A percentile compares a stretch with the other conserved stretches of the same genome.
phyloP scores from a whole-genome alignment of 768 basidiomycete genomes.

The Pleurotus ostreatus region DNA sequence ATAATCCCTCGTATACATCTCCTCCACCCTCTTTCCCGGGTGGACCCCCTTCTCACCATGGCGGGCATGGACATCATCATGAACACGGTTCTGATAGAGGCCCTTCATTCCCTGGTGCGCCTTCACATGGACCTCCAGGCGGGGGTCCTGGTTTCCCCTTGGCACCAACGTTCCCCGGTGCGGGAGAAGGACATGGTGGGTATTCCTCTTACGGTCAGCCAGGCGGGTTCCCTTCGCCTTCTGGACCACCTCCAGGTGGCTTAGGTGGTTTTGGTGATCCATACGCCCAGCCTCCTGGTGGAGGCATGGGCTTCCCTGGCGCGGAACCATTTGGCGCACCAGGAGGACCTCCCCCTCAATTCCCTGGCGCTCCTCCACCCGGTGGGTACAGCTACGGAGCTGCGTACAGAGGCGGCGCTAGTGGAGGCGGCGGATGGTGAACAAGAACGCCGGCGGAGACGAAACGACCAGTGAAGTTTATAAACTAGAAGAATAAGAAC shows the following conservation, averaged over 20 bases:
- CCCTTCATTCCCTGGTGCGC: conserved; percentile 26
- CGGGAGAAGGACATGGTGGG: conserved; percentile 11
- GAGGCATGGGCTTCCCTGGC: conserved; percentile 34
- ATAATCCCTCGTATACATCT: conserved; percentile 7
- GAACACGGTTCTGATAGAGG: conserved; percentile 11
- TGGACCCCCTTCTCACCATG: conserved; percentile 7
- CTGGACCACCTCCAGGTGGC: conserved; percentile 8
- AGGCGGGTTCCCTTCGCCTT: conserved; percentile 11
- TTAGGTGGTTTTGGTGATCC: conserved; percentile 12
- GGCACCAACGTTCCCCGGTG: neutral
- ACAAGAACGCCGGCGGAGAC: too few relatives aligned
- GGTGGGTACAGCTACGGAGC: too few relatives aligned
- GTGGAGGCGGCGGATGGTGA: too few relatives aligned
- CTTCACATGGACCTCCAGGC: conserved; percentile 5
- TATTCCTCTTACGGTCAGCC: conserved; percentile 13
- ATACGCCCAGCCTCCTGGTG: conserved; percentile 14
- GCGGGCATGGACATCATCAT: conserved; percentile 18
- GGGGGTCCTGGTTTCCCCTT: conserved; percentile 7
- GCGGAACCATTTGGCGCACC: conserved; percentile 24
- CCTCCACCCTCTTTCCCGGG: conserved; percentile 27
- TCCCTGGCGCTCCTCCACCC: conserved; percentile 11
- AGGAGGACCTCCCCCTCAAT: conserved; percentile 17
- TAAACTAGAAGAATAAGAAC: too few relatives aligned
- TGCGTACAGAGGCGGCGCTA: too few relatives aligned
- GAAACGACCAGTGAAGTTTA: too few relatives aligned